Percentiles rank a stretch among this genome's conserved stretches.
Conservation (phyloP, 352 stramenopile species). For the Phytophthora lateralis region DNA sequence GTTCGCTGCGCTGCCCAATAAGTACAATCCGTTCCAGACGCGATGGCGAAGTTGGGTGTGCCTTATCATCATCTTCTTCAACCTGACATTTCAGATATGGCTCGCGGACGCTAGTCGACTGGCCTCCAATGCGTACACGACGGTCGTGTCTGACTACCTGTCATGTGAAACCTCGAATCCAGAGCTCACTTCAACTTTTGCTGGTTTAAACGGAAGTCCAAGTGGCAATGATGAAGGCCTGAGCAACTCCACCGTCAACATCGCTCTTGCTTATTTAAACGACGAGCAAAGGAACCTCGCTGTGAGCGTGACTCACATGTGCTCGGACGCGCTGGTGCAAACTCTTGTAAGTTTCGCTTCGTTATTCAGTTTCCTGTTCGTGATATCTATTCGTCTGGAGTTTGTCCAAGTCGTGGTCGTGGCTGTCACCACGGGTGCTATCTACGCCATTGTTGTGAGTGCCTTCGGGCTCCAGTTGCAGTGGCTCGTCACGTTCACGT, state of each 20-base stretch:
- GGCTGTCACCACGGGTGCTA: slow-evolving; percentile 51
- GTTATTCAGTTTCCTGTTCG: slow-evolving; percentile 84
- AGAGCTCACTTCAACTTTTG: slow-evolving; percentile 27
- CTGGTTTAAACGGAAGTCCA: slow-evolving; percentile 31
- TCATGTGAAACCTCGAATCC: slow-evolving; percentile 43
- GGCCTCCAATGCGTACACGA: slow-evolving; percentile 50
- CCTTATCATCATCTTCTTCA: slow-evolving; percentile 78
- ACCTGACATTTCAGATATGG: slow-evolving; percentile 80
- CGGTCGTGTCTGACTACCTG: slow-evolving; percentile 42
- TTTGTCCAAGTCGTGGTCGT: slow-evolving; percentile 88
- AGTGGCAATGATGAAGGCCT: slow-evolving; percentile 16
- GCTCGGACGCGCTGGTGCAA: slow-evolving; percentile 64
- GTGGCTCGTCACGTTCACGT: slow-evolving; percentile 69
- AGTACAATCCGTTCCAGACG: slow-evolving; percentile 74
- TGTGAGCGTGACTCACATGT: slow-evolving; percentile 49
- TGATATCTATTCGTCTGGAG: slow-evolving; percentile 86
- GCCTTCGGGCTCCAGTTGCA: slow-evolving; percentile 64
- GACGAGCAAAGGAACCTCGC: slow-evolving; percentile 41
- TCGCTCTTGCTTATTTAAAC: slow-evolving; percentile 40
- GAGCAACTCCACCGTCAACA: slow-evolving; percentile 28
- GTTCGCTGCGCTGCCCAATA: slow-evolving; percentile 72
- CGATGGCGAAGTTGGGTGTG: slow-evolving; percentile 79
- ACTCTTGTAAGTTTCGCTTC: slow-evolving; percentile 71
- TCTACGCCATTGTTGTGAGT: slow-evolving; percentile 68
- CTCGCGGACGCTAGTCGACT: slow-evolving; percentile 62